Evolutionary conservation across 148 eudicot species (phyloP).

Genomic region (Fagopyrum homotropicum): DNA sequence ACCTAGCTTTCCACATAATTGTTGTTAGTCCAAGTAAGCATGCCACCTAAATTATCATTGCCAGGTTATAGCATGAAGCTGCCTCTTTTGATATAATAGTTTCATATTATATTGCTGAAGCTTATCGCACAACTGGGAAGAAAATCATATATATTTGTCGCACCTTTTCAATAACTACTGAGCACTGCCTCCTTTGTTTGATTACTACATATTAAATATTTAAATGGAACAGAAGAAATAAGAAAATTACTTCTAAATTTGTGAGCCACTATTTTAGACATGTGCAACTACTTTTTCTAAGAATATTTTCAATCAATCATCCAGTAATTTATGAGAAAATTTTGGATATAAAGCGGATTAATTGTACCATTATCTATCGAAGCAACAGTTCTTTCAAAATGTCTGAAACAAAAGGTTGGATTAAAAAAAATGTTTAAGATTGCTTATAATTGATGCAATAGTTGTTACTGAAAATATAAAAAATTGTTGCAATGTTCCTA

Average conservation of each 20-base stretch:
- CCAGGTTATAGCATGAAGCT: not conserved
- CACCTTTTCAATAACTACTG: not conserved
- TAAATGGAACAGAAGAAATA: not conserved
- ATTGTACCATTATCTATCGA: not conserved
- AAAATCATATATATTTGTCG: not conserved
- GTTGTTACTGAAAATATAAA: not conserved
- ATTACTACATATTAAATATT: too few species aligned
- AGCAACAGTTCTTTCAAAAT: not conserved
- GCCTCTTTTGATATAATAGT: not conserved
- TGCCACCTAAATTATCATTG: not conserved
- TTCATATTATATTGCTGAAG: not conserved
- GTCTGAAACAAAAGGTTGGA: not conserved
- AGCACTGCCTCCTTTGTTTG: not conserved
- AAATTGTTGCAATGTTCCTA: conserved; percentile 15
- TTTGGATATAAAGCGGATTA: not conserved
- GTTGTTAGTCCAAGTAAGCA: not conserved
- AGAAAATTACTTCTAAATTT: not conserved
- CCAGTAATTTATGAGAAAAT: not conserved
- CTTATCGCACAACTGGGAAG: not conserved
- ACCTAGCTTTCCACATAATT: not conserved
- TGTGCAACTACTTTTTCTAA: not conserved
- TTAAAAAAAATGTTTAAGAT: not conserved
- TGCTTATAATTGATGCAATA: not conserved
- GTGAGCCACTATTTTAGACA: not conserved
- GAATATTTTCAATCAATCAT: not conserved